Evolutionary conservation across 345 rosid genomes (phyloP), one percentile per base, ranked within the genome.

Genomic region (Dovyalis caffra): DNA sequence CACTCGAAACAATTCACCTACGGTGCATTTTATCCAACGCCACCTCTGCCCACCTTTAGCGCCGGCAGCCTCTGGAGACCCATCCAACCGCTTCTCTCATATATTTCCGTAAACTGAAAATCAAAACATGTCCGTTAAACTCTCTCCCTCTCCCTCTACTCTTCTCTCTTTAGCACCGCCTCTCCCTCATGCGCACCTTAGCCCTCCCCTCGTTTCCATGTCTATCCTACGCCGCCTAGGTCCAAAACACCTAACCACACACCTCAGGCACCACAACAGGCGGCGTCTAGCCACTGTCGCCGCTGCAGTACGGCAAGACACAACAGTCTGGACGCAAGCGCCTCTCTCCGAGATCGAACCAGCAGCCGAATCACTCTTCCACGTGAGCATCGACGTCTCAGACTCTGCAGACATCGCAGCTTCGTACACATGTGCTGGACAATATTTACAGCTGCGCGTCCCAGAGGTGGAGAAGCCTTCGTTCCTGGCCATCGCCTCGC

Each of bases 401-500:
- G 82, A 89, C 74, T 75, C 92, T 2, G 89, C 98, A 2, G 94
- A 91, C 82, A 90, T 95, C 32, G 96, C 74, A 28, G 78, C 78
- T 2, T 87, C 98, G 3, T 79, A 95, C 77, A 83, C 90, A 26
- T 72, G 80, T 40, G 85, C 97, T 2, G 99, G 99, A 12, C 99
- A 95, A 80, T 95, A 91, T 84, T 90, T 93, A 31, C 98, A 91
- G 93, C 86, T 95, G 43, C 95, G 97, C 12, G 76, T 95, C 33
- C 90, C 85, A 15, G 90, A 87, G 69, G 84, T 76, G 2, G 90
- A 77, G 67, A 93, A 85, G 78, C 97, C 94, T 1, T 74, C 98
- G 3, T 93, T 95, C 69, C 81, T 95, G 20, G 96, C 99, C 37
- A 88, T 95, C 56, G 97, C 98, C 3, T 95, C 97, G 68, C 90